Evolutionary conservation across 208 protist genomes (phyloP), one percentile per base, ranked within the genome.

Genomic region (Sergeia podlipaevii): DNA sequence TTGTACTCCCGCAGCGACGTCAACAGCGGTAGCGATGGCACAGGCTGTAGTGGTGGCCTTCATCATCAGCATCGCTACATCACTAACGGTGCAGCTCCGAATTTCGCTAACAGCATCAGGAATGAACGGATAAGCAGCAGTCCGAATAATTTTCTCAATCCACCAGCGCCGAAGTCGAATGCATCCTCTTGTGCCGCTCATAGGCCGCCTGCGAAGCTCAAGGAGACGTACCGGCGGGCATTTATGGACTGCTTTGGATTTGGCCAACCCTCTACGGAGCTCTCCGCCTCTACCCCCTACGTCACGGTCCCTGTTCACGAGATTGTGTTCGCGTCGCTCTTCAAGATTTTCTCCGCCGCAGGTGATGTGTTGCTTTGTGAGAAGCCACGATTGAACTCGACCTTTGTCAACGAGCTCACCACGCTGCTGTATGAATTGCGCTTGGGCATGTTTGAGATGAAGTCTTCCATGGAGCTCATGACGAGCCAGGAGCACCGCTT

Each of bases 361-460:
- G 57, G 65, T 4, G 70, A 78, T 23, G 70, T 82, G 39, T 27
- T 78, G 53, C 58, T 82, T 65, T 75, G 70, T 54, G 65, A 69
- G 37, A 29, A 67, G 55, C 70, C 75, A 32, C 68, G 75, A 13
- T 51, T 82, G 11, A 82, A 65, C 60, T 50, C 75, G 11, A 65
- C 77, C 28, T 70, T 82, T 28, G 41, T 56, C 13, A 82, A 78
- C 36, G 75, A 82, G 55, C 41, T 82, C 41, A 42, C 77, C 20
- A 82, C 70, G 46, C 67, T 82, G 20, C 58, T 82, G 1, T 77
- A 75, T 50, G 75, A 82, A 59, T 50, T 75, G 34, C 65, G 64
- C n/a, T 59, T 76, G 37, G 52, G 64, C 43, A 75, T 74, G 70
- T 38, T 74, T 36, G 66, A 73, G 57, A 56, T 61, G 41, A 60